Percentiles rank a stretch among this genome's conserved stretches.
phyloP scores from a whole-genome alignment of 305 asterid genomes.

The Withania somnifera region DNA sequence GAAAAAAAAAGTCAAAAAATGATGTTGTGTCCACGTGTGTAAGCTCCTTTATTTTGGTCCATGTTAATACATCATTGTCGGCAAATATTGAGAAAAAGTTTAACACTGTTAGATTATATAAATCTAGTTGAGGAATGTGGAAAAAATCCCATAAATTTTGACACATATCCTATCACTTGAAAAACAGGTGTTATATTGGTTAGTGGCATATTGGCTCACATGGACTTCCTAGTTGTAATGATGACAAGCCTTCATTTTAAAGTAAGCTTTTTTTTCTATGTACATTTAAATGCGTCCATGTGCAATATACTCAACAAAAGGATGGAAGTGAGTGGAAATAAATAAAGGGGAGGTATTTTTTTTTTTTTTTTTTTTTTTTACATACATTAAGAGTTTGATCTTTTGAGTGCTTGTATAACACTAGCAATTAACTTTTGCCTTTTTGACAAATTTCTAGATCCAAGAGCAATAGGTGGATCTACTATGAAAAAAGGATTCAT shows the following conservation, averaged over 20 bases:
- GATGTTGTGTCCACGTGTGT: neutral
- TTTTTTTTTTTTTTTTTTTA: too few species aligned
- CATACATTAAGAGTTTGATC: too few species aligned
- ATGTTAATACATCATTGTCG: neutral
- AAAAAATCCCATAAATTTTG: neutral
- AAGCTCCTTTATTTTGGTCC: neutral
- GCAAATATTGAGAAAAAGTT: neutral
- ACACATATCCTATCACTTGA: neutral
- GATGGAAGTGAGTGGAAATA: neutral
- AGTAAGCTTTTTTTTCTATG: neutral
- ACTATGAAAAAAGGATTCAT: neutral
- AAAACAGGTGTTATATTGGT: neutral
- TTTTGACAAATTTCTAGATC: constrained; percentile 11
- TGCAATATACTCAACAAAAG: neutral
- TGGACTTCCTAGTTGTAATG: neutral
- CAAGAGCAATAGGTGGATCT: neutral
- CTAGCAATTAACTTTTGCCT: constrained; percentile 12
- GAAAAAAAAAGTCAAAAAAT: too few species aligned
- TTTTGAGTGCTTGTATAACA: constrained; percentile 24
- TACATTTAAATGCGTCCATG: neutral
- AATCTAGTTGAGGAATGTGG: neutral
- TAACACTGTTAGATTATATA: neutral
- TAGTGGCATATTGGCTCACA: neutral
- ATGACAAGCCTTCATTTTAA: constrained; percentile 1
- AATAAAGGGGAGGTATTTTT: neutral